phyloP scores from a whole-genome alignment of 345 rosid species.

The Gossypium longicalyx region DNA sequence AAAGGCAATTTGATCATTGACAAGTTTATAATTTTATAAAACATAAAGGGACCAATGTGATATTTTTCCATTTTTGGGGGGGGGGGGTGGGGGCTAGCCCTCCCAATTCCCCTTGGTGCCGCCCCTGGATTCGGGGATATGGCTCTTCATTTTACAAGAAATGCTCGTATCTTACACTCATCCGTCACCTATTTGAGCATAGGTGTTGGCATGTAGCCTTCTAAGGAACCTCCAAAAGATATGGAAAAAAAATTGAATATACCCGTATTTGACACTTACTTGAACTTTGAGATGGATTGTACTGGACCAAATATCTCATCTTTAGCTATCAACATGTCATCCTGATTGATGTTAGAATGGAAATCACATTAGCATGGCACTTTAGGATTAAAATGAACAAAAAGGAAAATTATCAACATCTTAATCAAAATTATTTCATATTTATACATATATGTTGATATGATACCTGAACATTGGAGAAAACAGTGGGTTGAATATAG shows the following conservation, averaged over 20 bases:
- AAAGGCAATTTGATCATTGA: too few relatives aligned
- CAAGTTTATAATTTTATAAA: too few relatives aligned
- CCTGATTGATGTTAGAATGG: slow-evolving; percentile 36
- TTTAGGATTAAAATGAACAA: neutral
- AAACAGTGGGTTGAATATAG: slow-evolving; percentile 92
- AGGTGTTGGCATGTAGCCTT: neutral
- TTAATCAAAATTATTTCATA: neutral
- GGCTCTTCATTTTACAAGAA: too few relatives aligned
- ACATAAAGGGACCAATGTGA: too few relatives aligned
- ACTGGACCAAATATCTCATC: slow-evolving; percentile 98
- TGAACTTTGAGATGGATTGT: slow-evolving; percentile 83
- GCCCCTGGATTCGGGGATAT: too few relatives aligned
- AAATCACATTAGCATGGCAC: neutral
- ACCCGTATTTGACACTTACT: slow-evolving; percentile 35
- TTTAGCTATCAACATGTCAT: slow-evolving; percentile 80
- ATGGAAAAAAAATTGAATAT: neutral
- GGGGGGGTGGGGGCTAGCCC: too few relatives aligned
- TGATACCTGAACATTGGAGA: slow-evolving; percentile 76
- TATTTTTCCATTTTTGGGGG: too few relatives aligned
- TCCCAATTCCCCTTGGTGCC: too few relatives aligned
- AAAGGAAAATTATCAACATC: too few relatives aligned
- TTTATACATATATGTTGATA: slow-evolving; percentile 6
- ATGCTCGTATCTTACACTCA: too few relatives aligned
- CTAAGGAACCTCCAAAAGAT: neutral
- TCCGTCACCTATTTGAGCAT: too few relatives aligned